These are phyloP conservation scores for Mycena sanguinolenta DNA, from an alignment of 768 basidiomycete species.

Conservation along the genomic window DNA sequence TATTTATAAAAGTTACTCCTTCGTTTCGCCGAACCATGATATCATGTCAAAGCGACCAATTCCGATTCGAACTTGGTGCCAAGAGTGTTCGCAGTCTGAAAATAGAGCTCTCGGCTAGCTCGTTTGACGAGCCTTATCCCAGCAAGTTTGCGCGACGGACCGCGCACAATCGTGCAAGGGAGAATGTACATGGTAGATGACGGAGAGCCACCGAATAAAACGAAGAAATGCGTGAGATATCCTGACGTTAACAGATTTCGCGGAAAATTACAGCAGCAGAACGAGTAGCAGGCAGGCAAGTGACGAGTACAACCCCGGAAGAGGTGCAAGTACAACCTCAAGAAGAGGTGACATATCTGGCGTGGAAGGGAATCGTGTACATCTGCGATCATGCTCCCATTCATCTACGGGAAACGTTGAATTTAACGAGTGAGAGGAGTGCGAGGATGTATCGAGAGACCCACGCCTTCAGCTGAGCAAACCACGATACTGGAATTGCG, in stretches of 20 bases:
- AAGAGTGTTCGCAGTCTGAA: slow-evolving; percentile 3
- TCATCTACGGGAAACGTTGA: slow-evolving; percentile 34
- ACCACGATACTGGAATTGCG: slow-evolving; percentile 29
- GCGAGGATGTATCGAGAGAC: slow-evolving; percentile 43
- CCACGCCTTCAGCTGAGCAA: slow-evolving; percentile 40
- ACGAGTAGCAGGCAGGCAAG: neutral
- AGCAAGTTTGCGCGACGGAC: neutral
- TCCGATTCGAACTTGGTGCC: slow-evolving; percentile 7
- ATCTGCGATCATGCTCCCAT: neutral
- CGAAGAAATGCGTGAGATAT: neutral
- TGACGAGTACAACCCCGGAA: neutral
- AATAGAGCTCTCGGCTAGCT: slow-evolving; percentile 11
- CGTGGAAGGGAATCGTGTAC: slow-evolving; percentile 6
- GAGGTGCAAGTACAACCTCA: slow-evolving; percentile 7
- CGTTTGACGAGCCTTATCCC: too few species aligned
- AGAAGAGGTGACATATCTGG: slow-evolving; percentile 6
- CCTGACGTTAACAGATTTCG: neutral
- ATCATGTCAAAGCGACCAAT: slow-evolving; percentile 14
- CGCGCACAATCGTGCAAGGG: neutral
- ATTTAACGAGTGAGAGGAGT: slow-evolving; percentile 43
- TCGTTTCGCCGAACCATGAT: slow-evolving; percentile 24
- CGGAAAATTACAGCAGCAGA: neutral
- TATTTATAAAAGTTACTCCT: slow-evolving; percentile 17
- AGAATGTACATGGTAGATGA: neutral
- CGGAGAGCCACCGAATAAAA: neutral